These are phyloP conservation scores for Dentipellis fragilis DNA, from an alignment of 768 basidiomycete genomes.

Conservation along the genomic window DNA sequence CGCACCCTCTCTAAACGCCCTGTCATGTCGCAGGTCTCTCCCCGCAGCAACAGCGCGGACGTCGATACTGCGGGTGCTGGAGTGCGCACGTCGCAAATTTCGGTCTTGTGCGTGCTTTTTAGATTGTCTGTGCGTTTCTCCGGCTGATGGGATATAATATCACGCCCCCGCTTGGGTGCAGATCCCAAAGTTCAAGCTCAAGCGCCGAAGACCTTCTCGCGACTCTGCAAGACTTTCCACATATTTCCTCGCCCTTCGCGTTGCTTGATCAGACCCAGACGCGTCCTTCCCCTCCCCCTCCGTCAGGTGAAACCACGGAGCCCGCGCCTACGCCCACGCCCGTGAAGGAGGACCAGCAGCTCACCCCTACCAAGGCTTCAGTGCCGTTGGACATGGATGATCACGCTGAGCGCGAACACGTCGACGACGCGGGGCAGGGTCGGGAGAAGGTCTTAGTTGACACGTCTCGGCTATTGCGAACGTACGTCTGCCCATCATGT, in stretches of 20 bases:
- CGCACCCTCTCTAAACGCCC: too few species aligned
- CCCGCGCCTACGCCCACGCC: too few species aligned
- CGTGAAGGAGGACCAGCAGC: background rate
- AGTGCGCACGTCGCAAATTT: background rate
- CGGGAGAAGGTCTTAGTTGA: background rate
- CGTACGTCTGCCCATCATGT: background rate
- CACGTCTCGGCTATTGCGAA: background rate
- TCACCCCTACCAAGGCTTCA: background rate
- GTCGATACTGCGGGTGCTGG: background rate
- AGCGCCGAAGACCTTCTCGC: conserved; percentile 1
- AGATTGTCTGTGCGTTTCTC: too few species aligned
- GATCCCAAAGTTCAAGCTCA: background rate
- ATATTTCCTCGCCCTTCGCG: background rate
- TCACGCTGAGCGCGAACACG: background rate
- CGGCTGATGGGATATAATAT: too few species aligned
- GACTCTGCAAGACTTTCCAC: conserved; percentile 1
- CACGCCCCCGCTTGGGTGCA: background rate
- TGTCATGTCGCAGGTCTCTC: too few species aligned
- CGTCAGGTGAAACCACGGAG: too few species aligned
- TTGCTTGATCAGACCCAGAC: background rate
- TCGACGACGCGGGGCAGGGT: background rate
- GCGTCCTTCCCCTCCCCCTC: background rate
- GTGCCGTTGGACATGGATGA: background rate
- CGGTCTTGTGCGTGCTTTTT: background rate
- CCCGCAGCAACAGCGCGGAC: too few species aligned